phyloP scores from a whole-genome alignment of 768 basidiomycete species.

The Lactarius trivialis region DNA sequence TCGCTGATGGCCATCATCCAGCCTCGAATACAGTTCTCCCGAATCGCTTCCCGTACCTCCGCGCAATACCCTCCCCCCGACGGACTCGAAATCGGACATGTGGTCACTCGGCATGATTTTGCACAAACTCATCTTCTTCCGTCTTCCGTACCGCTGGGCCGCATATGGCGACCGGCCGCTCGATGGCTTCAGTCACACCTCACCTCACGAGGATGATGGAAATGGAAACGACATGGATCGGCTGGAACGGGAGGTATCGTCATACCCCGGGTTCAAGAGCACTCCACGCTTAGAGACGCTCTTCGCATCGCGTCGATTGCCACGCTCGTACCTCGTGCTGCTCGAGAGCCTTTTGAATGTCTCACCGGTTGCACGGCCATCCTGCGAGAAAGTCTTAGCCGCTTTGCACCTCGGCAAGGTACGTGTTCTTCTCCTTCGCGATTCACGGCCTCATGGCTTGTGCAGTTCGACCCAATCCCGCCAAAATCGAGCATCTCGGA shows the following conservation, averaged over 20 bases:
- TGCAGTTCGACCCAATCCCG: constrained; percentile 12
- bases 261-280: constrained; percentile 68
- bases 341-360: constrained; percentile 67
- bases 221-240: constrained; percentile 56
- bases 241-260: constrained; percentile 65
- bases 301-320: constrained; percentile 68
- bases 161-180: constrained; percentile 44
- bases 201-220: constrained; percentile 33
- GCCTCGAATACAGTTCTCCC: constrained; percentile 35
- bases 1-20: background rate
- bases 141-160: constrained; percentile 75
- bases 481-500: constrained; percentile 17
- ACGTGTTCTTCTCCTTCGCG: constrained; percentile 27
- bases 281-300: constrained; percentile 43
- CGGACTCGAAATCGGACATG: constrained; percentile 90
- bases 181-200: background rate
- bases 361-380: constrained; percentile 54
- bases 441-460: background rate
- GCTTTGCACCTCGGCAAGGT: constrained; percentile 72
- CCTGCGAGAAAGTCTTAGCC: constrained; percentile 60
- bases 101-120: constrained; percentile 98
- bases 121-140: constrained; percentile 89
- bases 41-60: constrained; percentile 71
- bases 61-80: constrained; percentile 58
- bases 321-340: constrained; percentile 61